A percentile compares a stretch with the other conserved stretches of the same genome.
Conservation (phyloP, 176 grass and related monocot species). For the Zizania latifolia region DNA sequence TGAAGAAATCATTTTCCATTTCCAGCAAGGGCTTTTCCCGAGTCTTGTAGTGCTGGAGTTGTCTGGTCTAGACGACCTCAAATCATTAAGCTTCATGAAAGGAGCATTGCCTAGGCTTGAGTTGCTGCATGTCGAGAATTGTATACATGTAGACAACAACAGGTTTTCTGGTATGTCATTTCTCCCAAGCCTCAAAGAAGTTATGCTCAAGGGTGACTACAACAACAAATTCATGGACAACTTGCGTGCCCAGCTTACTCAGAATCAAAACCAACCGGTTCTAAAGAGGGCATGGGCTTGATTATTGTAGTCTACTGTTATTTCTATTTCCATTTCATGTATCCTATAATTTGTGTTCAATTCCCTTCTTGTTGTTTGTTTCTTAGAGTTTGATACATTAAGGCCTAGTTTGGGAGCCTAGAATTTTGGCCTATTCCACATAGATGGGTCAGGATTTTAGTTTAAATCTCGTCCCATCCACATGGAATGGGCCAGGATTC, state of each 20-base stretch:
- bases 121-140: not conserved
- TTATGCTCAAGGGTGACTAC: not conserved
- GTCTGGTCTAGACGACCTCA: not conserved
- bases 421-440: too few relatives aligned
- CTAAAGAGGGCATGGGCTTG: not conserved
- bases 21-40: not conserved
- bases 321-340: not conserved
- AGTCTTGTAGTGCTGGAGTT: not conserved
- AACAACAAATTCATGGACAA: not conserved
- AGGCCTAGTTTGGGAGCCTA: too few relatives aligned
- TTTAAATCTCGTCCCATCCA: too few relatives aligned
- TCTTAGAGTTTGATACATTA: too few relatives aligned
- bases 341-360: not conserved
- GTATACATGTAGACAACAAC: not conserved
- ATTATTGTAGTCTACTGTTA: not conserved
- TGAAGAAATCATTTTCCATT: not conserved
- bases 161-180: not conserved
- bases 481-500: too few relatives aligned
- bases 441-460: too few relatives aligned
- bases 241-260: not conserved
- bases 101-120: not conserved
- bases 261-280: not conserved
- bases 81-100: not conserved
- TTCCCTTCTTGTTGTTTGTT: too few relatives aligned
- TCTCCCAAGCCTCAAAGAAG: not conserved